These are phyloP conservation scores for Boletus subluridellus DNA, from an alignment of 1,284 basidiomycete species.

Conservation along the genomic window DNA sequence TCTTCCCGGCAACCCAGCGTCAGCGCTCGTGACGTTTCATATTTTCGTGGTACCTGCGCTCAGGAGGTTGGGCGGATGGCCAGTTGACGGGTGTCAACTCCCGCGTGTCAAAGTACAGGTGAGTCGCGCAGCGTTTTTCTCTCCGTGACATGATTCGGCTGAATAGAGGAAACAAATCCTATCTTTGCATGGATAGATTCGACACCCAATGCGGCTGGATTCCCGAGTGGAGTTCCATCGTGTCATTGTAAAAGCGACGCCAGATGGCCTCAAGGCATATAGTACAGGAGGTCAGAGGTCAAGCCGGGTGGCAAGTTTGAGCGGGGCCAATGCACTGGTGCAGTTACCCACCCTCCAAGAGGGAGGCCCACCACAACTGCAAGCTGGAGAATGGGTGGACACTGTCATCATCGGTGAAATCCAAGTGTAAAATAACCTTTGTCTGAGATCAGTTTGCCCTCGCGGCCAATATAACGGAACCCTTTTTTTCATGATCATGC, in stretches of 20 bases:
- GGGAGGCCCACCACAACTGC: constrained; percentile 40
- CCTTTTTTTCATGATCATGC: neutral
- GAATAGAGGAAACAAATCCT: neutral
- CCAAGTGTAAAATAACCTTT: constrained; percentile 29
- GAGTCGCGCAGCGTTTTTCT: neutral
- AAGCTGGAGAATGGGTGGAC: constrained; percentile 52
- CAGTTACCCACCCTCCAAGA: constrained; percentile 56
- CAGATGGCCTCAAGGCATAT: constrained; percentile 55
- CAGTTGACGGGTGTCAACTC: constrained; percentile 51
- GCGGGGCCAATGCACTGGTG: constrained; percentile 73
- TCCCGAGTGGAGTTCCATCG: constrained; percentile 80
- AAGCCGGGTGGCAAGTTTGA: constrained; percentile 72
- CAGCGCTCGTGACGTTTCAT: constrained; percentile 84
- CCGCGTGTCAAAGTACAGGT: constrained; percentile 68
- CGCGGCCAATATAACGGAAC: neutral
- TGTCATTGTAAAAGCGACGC: constrained; percentile 53
- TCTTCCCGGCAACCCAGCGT: constrained; percentile 85
- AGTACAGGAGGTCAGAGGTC: constrained; percentile 86
- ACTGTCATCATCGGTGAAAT: constrained; percentile 70
- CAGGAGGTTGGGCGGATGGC: constrained; percentile 69
- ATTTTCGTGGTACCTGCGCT: constrained; percentile 82
- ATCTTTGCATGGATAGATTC: constrained; percentile 42
- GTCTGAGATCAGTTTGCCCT: neutral
- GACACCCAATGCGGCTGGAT: constrained; percentile 63
- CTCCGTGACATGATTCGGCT: neutral